Base-by-base conservation (phyloP, 2,329 filamentous ascomycete species). In the Paecilomyces variotii region DNA sequence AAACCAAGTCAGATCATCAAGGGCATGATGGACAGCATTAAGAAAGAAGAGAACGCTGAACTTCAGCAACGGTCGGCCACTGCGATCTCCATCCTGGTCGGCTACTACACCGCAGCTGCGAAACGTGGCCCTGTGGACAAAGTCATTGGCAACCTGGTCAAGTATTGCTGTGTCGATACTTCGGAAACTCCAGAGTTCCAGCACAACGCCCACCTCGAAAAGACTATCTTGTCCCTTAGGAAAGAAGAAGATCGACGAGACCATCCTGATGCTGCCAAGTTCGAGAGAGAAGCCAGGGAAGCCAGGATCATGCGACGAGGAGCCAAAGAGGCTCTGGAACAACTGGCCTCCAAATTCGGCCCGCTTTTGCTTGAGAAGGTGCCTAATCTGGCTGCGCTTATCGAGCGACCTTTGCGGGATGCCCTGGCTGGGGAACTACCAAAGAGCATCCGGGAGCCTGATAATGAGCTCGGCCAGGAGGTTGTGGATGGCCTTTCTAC, bases 241-340 rank as follows among this genome's bases (percentile, higher is more conserved):
- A 99, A 99, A 75, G 94, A 99, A 70, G 94, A 99, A 74, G 94
- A 99, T 68, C 84, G 94, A 52, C 87, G 92, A 64, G 94, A 99
- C 66, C 92, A 97, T 67, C 85, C 89, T 0, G 93, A 97, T 76
- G 90, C 91, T 27, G 91, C 85, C 32, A 92, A 91, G 69, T 97
- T 92, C 75, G 94, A 94, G 34, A 84, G 83, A 62, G 94, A 99
- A 74, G 90, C 91, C 30, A 93, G 87, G 74, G 90, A 90, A 53
- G 95, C 94, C 19, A 85, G 90, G 19, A 90, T 97, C 66, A 96
- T 93, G 56, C 85, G 94, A 58, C 87, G 95, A 57, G 94, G 95
- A 70, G 92, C 94, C 7, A 97, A 96, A 72, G 91, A 96, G 72
- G 92, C 92, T 0, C 80, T 99, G 25, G 93, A 97, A 74, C 91